Evolutionary conservation across 805 yeast genomes (phyloP), one percentile per base, ranked within the genome.

Genomic region (Teunomyces kruisii): DNA sequence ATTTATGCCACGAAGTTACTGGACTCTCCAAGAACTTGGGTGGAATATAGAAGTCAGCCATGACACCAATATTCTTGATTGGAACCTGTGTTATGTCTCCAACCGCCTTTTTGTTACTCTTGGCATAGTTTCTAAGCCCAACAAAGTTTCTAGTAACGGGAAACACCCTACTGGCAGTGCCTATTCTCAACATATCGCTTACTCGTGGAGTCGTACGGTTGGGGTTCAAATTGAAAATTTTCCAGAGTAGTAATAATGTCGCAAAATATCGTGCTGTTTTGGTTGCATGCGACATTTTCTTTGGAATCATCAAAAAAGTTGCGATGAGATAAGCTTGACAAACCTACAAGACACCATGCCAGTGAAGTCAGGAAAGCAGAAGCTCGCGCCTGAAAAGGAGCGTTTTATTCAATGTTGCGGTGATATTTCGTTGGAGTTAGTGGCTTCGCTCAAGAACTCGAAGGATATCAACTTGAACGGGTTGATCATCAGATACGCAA

Each of bases 381-480:
- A 86, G 54, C 72, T 83, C 33, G 86, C 91, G 15, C 95, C 96
- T 1, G 98, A 91, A 59, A 89, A 87, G 65, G 99, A 92, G 69
- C 76, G 98, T 47, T 92, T 92, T 59, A 68, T 92, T 36, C 90
- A 87, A 62, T 88, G 97, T 64, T 90, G 97, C 67, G 86, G 96
- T 19, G 98, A 91, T 58, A 86, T 91, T 40, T 86, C 96, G 2
- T 70, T 87, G 39, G 97, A 90, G 64, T 75, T 91, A 35, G 94
- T 91, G 14, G 79, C 84, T 16, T 84, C 95, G 5, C 72, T 89
- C 22, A 81, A 86, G 45, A 76, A 80, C 16, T 79, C 86, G 31
- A 85, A 79, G 55, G 95, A 88, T 56, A 83, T 92, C 55, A 94
- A 94, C 62, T 70, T 94, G 56, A 94, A 94, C 67, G 98, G 97